Evolutionary conservation across 805 yeast genomes (phyloP), one percentile per base, ranked within the genome.

Genomic region (Metschnikowia kofuensis): DNA sequence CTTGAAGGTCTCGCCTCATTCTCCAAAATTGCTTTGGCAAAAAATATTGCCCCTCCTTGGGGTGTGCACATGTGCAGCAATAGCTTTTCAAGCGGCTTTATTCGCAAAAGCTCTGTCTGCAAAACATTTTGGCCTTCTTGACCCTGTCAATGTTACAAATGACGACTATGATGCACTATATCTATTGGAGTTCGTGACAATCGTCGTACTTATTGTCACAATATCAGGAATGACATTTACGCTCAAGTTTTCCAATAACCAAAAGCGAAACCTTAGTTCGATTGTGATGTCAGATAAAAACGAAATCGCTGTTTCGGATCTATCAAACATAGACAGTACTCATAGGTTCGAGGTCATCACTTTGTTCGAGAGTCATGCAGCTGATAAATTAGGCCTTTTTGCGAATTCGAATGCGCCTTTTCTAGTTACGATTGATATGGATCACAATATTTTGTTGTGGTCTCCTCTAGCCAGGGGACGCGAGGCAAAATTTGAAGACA

Each of bases 381-480:
- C 87, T 42, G 96, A 89, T 62, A 74, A 87, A 4, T 73, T 85
- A 32, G 76, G 75, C 48, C 68, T 86, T 10, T 67, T 75, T n/a
- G 77, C 89, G 0, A 83, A 87, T 12, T 64, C 74, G 16, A 69
- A 78, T 12, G 75, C 81, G 45, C 82, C 89, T 2, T 84, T 86
- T 57, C 74, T 87, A 26, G 82, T 87, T 0, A 76, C 87, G 1
- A 77, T 85, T 28, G 92, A 91, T 4, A 68, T 89, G 60, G 95
- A 88, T 57, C 90, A 85, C 56, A 79, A 76, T 50, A 75, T 88
- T 4, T 63, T 81, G 31, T 79, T 87, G 10, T 88, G 95, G 95
- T 84, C 87, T 0, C 90, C 90, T 4, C 61, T 83, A 47, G 32
- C 52, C 9, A 64, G 61, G 16, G 41, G 51, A 15, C 37, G 45